phyloP scores from a whole-genome alignment of 164 flowering plant species.

The Warburgia ugandensis region DNA sequence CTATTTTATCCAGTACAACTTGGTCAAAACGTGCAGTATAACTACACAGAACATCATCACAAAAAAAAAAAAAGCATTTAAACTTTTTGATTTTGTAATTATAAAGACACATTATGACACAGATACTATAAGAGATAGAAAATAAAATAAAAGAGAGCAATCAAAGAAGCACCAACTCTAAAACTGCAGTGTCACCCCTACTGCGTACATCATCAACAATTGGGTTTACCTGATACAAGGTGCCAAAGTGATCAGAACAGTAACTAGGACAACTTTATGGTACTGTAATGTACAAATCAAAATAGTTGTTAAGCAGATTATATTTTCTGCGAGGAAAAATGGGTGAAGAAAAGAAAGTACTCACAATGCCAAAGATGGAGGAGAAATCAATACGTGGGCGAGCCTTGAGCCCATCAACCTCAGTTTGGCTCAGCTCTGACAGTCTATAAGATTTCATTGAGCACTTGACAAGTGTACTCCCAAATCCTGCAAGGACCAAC shows the following conservation, averaged over 20 bases:
- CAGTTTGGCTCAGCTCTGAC: slow-evolving; percentile 49
- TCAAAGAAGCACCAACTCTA: slow-evolving; percentile 54
- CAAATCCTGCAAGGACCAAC: slow-evolving; percentile 20
- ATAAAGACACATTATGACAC: no score
- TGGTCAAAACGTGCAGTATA: slow-evolving; percentile 81
- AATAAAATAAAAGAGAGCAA: slow-evolving; percentile 3
- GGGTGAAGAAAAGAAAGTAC: slow-evolving; percentile 8
- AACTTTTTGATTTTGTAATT: no score
- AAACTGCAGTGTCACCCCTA: slow-evolving; percentile 90
- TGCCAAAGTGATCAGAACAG: no score
- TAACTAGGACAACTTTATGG: no score
- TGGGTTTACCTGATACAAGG: slow-evolving; percentile 63
- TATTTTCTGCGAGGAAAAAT: not conserved
- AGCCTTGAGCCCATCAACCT: slow-evolving; percentile 65
- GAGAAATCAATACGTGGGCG: slow-evolving; percentile 92
- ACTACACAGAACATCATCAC: slow-evolving; percentile 23
- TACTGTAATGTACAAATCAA: no score
- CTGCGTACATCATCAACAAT: slow-evolving; percentile 80
- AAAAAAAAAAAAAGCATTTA: no score
- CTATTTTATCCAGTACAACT: slow-evolving; percentile 54
- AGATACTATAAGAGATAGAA: not conserved
- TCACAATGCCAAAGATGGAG: slow-evolving; percentile 69
- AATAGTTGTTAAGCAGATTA: no score
- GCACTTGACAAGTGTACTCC: slow-evolving; percentile 25
- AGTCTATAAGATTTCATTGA: slow-evolving; percentile 86